Conservation (phyloP, 2,329 filamentous ascomycete species). For the Rhynchosporium secalis region DNA sequence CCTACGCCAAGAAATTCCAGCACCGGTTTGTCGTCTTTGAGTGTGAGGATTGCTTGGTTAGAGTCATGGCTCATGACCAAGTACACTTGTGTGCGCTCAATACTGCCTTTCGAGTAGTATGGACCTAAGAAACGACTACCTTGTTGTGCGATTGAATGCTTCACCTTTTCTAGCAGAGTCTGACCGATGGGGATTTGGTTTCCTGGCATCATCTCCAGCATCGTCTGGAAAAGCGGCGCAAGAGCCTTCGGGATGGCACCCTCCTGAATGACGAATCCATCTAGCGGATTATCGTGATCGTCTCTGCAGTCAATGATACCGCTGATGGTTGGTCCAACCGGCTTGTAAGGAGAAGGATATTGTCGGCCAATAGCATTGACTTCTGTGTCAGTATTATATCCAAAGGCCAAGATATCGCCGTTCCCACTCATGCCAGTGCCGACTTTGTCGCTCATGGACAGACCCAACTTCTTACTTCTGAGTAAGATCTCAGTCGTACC, state of each 20-base stretch:
- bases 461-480: constrained; percentile 57
- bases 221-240: constrained; percentile 54
- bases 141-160: constrained; percentile 49
- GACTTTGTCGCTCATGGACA: constrained; percentile 57
- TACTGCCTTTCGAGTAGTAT: constrained; percentile 54
- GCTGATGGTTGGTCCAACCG: constrained; percentile 62
- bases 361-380: constrained; percentile 57
- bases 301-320: constrained; percentile 61
- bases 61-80: constrained; percentile 47
- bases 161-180: constrained; percentile 45
- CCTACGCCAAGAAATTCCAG: constrained; percentile 62
- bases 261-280: constrained; percentile 66
- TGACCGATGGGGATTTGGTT: constrained; percentile 44
- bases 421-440: constrained; percentile 65
- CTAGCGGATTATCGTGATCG: constrained; percentile 53
- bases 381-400: constrained; percentile 59
- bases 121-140: constrained; percentile 60
- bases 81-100: constrained; percentile 62
- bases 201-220: constrained; percentile 56
- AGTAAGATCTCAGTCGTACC: constrained; percentile 67
- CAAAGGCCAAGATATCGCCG: constrained; percentile 65
- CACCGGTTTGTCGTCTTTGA: constrained; percentile 59
- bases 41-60: constrained; percentile 59
- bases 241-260: constrained; percentile 60
- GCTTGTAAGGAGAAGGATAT: constrained; percentile 51